Conservation (phyloP, 106 monocot species). For the Dioscorea zingiberensis region DNA sequence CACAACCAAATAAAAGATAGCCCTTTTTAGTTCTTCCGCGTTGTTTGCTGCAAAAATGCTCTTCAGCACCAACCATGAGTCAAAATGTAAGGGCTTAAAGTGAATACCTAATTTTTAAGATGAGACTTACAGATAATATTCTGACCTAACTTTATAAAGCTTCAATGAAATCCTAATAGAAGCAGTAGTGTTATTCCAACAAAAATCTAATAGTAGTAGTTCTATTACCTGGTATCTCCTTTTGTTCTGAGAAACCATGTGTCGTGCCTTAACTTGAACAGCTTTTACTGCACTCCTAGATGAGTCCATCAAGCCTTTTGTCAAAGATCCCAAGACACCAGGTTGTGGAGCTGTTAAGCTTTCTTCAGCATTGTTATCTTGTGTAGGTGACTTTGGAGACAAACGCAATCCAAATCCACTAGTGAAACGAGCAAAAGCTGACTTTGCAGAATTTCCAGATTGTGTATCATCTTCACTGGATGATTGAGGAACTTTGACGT, state of each 20-base stretch:
- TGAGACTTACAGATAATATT: no score
- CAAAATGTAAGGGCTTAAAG: no score
- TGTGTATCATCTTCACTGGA: slow-evolving; percentile 43
- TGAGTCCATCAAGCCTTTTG: slow-evolving; percentile 85
- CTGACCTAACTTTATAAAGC: no score
- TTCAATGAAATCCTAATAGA: no score
- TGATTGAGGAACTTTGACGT: slow-evolving; percentile 63
- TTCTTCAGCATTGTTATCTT: slow-evolving; percentile 46
- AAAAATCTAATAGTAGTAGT: background rate
- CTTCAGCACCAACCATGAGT: no score
- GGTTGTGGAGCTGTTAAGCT: slow-evolving; percentile 26
- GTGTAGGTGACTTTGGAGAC: slow-evolving; percentile 51
- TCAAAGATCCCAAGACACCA: slow-evolving; percentile 82
- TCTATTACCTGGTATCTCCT: slow-evolving; percentile 90
- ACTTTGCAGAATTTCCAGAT: slow-evolving; percentile 53
- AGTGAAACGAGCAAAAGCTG: slow-evolving; percentile 74
- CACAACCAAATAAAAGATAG: no score
- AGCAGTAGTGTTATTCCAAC: background rate
- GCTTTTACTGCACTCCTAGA: slow-evolving; percentile 97
- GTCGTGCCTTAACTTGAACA: slow-evolving; percentile 93
- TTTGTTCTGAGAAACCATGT: slow-evolving; percentile 98
- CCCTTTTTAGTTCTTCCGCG: no score
- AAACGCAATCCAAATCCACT: slow-evolving; percentile 63
- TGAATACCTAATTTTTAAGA: no score
- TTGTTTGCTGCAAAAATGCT: no score